Percentiles rank a stretch among this genome's conserved stretches.
phyloP scores from a whole-genome alignment of 768 basidiomycete genomes.

The Leucogyrophana mollusca region DNA sequence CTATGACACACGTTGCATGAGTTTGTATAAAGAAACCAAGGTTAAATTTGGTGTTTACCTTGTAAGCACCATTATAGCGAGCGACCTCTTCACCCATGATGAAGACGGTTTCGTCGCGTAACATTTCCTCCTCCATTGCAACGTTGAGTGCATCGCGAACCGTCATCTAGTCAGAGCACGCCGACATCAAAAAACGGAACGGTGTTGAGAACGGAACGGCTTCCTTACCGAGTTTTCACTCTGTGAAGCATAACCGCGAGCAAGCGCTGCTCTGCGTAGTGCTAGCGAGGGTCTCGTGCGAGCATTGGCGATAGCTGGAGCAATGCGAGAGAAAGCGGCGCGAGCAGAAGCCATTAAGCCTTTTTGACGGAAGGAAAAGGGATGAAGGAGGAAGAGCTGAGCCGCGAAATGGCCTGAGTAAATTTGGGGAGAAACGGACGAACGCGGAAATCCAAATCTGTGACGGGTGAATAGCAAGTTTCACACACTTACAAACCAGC shows the following conservation, averaged over 20 bases:
- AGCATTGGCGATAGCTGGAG: conserved; percentile 43
- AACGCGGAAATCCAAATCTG: conserved; percentile 8
- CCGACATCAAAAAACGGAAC: conserved; percentile 16
- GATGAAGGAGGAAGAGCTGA: conserved; percentile 23
- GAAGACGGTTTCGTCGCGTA: conserved; percentile 92
- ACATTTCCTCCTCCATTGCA: conserved; percentile 99
- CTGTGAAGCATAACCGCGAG: conserved; percentile 66
- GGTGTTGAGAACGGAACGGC: conserved; percentile 28
- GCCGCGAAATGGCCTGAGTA: conserved; percentile 6
- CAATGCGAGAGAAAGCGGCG: conserved; percentile 62
- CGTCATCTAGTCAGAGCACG: conserved; percentile 68
- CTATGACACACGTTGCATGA: conserved; percentile 35
- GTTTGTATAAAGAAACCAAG: conserved; percentile 11
- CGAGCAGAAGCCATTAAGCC: conserved; percentile 56
- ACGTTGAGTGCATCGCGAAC: conserved; percentile 97
- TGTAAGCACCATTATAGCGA: conserved; percentile 97
- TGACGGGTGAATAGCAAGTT: no score
- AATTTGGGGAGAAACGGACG: conserved; percentile 11
- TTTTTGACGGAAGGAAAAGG: conserved; percentile 28
- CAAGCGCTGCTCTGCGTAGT: conserved; percentile 40
- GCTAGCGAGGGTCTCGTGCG: conserved; percentile 42
- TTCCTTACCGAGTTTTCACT: conserved; percentile 48
- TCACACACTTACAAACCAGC: conserved; percentile 10
- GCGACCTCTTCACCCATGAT: conserved; percentile 98
- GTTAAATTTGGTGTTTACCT: conserved; percentile 44